Base-by-base conservation (phyloP, 768 basidiomycete genomes). In the Rubroboletus satanas region DNA sequence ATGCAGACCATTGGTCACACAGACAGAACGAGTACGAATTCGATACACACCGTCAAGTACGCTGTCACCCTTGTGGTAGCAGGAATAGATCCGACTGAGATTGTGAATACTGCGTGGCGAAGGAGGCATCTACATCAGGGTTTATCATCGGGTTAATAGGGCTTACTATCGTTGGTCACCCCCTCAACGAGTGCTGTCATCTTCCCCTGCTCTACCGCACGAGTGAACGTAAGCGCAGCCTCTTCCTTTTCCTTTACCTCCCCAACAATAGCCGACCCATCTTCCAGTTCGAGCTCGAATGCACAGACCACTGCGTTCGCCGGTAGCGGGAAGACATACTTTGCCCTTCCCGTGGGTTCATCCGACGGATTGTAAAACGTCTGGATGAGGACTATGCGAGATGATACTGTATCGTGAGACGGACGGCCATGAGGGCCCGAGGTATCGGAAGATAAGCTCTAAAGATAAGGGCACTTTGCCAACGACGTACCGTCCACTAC, bases 261-360 rank as follows among this genome's bases (percentile, higher is more conserved):
- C 5, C 81, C 84, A 10, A 65, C 56, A 4, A 85, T 65, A 5
- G 71, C 58, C 0, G 74, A 67, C 8, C 75, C 78, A 55, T 82
- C 76, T 14, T 73, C 71, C 11, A 74, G 71, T 37, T 69, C 71
- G 66, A 84, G 75, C 33, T 76, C 69, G 59, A 86, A 86, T 0
- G 75, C 76, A 54, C 81, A 84, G 8, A 84, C 74, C 0, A 81
- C 82, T 0, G 78, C 79, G 31, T 71, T 72, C 1, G 76, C 79
- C 0, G 84, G 84, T 5, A 85, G 74, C 8, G 84, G 83, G 57
- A 86, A 85, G 37, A 76, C 72, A 63, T 84, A 86, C 32, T 79
- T 75, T 28, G 79, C 80, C 44, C 76, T 70, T 38, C 66, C 64
- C 0, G 81, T 82, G 1, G 73, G 62, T 35, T 55, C 57, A 9